Base-by-base conservation (phyloP, 176 grass and related monocot species). In the Areca catechu region DNA sequence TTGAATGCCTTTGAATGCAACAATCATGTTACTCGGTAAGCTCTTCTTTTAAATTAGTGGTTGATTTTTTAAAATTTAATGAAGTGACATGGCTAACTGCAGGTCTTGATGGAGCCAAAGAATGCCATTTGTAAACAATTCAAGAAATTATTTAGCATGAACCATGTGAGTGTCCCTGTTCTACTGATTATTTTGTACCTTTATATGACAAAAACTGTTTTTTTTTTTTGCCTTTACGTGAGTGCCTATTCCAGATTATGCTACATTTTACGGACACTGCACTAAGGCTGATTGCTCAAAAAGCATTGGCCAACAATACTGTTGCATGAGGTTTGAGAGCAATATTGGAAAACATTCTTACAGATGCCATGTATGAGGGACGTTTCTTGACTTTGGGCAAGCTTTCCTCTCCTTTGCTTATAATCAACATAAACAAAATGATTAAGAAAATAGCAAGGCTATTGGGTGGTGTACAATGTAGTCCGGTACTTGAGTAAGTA, bases 291-390 rank as follows among this genome's bases (percentile, higher is more conserved):
- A 99, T 99, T 76, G 79, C 94, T 12, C 76, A 89, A 69, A 98
- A 93, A 69, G 81, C 88, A 62, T 83, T 93, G 81, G 80, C 76
- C 23, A 99, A 93, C 79, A 93, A 88, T 74, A 99, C 88, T 0
- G 88, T 88, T 68, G 94, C 94, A 22, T 74, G 88, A 51, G 94
- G 94, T 62, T 70, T 99, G 71, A 77, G 94, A 60, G 86, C 94
- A 15, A 85, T 99, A 62, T 86, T 99, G 78, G 94, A 99, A 72
- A 89, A 68, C 79, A 93, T 99, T 83, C 88, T 99, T 63, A 85
- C 79, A 68, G 94, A 99, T 71, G 62, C 94, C 62, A 99, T 99
- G 94, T 99, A 83, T 71, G 88, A 99, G 94, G 94, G 93, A 78
- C 53, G 74, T 76, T 57, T 16, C 6, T 10, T 50, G 43, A 25